Evolutionary conservation across 345 rosid genomes (phyloP), one percentile per base, ranked within the genome.

Genomic region (Aurinia saxatilis): DNA sequence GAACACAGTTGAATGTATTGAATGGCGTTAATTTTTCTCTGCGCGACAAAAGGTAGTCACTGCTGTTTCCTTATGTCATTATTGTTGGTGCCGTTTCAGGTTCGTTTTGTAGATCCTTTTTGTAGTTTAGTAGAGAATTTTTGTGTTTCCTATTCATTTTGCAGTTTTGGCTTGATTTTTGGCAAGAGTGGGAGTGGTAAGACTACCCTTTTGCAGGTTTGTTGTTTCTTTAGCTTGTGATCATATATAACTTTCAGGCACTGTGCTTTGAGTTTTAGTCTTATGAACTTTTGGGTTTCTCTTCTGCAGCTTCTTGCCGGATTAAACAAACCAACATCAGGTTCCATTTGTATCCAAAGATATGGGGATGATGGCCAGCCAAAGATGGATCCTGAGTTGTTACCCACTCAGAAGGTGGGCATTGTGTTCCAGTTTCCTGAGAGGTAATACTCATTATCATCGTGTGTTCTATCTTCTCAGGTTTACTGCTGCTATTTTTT

Each of bases 131-230:
- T n/a, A n/a, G n/a, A n/a, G n/a, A n/a, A n/a, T n/a, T 58, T 54
- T 30, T 33, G 59, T 49, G 25, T 39, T 45, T 44, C 27, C 13
- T 14, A n/a, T 54, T 68, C 50, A 7, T 44, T 49, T 63, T 77
- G 70, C 81, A 87, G 98, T 73, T 85, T 92, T 78, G 98, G 98
- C 57, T 81, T 92, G 79, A 77, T 92, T 62, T 92, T 84, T 82
- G 98, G 98, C 54, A 84, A 77, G 77, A 92, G 98, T 71, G 96
- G 98, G 72, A 89, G 93, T 36, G 98, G 98, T 19, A 92, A 92
- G 77, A 92, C 95, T 65, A 92, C 98, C 21, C 87, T 89, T 18
- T 74, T 92, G 75, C 96, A 89, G 95, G 96, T 89, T 33, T 34
- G 12, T 8, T 21, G 2, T 44, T 56, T 57, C 15, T 1, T 14